Conservation (phyloP, 1,139 yeast genomes). For the Pichia sp. region DNA sequence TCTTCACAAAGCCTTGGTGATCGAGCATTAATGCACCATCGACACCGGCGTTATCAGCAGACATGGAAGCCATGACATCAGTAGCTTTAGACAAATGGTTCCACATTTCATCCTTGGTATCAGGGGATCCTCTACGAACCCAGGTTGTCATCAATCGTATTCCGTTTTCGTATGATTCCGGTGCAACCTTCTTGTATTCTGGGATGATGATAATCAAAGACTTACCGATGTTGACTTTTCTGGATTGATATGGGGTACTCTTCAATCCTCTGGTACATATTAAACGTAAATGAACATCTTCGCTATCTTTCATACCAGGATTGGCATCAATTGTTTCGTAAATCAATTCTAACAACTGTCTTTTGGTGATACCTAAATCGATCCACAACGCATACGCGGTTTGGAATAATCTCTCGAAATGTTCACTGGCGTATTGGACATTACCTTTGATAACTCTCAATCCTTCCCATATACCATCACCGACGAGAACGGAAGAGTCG, state of each 20-base stretch:
- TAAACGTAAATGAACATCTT: constrained; percentile 11
- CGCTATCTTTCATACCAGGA: constrained; percentile 7
- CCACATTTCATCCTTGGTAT: constrained; percentile 15
- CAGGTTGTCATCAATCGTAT: constrained; percentile 9
- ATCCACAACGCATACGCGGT: constrained; percentile 12
- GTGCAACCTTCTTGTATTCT: constrained; percentile 11
- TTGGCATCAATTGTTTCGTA: constrained; percentile 14
- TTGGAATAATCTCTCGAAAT: constrained; percentile 11
- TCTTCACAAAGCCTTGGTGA: constrained; percentile 12
- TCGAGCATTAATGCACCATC: constrained; percentile 14
- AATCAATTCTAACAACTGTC: constrained; percentile 6
- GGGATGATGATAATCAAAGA: constrained; percentile 8
- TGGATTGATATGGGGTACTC: constrained; percentile 13
- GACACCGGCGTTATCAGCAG: constrained; percentile 8
- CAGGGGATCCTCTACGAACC: constrained; percentile 14
- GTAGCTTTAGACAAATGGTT: constrained; percentile 13
- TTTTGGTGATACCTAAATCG: constrained; percentile 10
- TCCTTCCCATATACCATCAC: constrained; percentile 13
- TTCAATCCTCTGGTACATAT: constrained; percentile 13
- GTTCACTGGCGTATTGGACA: constrained; percentile 9
- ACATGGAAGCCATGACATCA: constrained; percentile 9
- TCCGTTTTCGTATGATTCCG: constrained; percentile 3
- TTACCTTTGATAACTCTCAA: constrained; percentile 6
- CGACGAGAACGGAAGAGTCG: constrained; percentile 9
- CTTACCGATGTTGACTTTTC: constrained; percentile 12